Conservation (phyloP, 192 early-diverging fungal genomes). For the Chytriomyces hyalinus region DNA sequence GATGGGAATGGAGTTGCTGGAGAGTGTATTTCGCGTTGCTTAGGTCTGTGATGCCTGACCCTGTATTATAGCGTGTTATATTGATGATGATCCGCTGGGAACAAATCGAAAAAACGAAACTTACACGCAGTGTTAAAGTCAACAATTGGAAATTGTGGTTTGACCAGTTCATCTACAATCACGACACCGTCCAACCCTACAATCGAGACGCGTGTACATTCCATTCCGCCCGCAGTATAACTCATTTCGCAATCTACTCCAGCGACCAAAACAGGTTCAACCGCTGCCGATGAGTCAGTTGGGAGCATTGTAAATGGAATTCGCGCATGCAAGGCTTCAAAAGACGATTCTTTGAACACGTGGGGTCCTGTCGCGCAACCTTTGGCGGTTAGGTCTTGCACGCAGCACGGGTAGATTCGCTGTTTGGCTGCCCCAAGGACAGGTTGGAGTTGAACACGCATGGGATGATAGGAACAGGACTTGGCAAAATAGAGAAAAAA, state of each 20-base stretch:
- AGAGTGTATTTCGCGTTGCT: slow-evolving; percentile 58
- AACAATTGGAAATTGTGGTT: slow-evolving; percentile 56
- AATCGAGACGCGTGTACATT: slow-evolving; percentile 66
- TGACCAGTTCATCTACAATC: slow-evolving; percentile 67
- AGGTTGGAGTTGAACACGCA: background rate
- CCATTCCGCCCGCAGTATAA: slow-evolving; percentile 72
- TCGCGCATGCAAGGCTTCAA: slow-evolving; percentile 44
- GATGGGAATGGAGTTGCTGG: slow-evolving; percentile 33
- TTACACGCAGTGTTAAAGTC: slow-evolving; percentile 63
- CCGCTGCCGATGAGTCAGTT: background rate
- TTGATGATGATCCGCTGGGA: background rate
- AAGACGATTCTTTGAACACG: slow-evolving; percentile 66
- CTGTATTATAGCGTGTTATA: background rate
- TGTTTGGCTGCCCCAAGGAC: background rate
- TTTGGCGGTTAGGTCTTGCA: slow-evolving; percentile 32
- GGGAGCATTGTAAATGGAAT: slow-evolving; percentile 45
- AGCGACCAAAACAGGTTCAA: slow-evolving; percentile 41
- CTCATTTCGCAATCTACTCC: slow-evolving; percentile 80
- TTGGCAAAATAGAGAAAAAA: background rate
- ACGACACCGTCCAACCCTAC: slow-evolving; percentile 52
- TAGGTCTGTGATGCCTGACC: slow-evolving; percentile 58
- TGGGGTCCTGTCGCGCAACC: slow-evolving; percentile 69
- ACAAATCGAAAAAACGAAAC: background rate
- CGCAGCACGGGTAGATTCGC: slow-evolving; percentile 54
- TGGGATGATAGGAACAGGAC: background rate